Evolutionary conservation across 2,329 filamentous ascomycete species (phyloP).

Genomic region (Alternaria sp.): DNA sequence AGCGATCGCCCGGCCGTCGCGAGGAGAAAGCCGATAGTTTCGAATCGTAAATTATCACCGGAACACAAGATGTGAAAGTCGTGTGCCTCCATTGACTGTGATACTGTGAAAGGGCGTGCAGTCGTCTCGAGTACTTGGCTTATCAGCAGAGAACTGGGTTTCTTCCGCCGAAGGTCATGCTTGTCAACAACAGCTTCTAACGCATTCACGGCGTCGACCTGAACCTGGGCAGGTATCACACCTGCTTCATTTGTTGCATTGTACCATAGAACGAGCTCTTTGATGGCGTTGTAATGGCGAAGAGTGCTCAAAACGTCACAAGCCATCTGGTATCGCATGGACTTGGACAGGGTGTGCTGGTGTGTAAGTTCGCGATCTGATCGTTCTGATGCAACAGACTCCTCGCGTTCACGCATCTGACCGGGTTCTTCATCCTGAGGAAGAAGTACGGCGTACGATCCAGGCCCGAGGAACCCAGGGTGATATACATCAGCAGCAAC

Average conservation of each 20-base stretch:
- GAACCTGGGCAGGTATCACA: constrained; percentile 45
- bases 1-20: constrained; percentile 46
- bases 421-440: constrained; percentile 34
- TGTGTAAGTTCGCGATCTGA: constrained; percentile 37
- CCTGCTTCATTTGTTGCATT: constrained; percentile 39
- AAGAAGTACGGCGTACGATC: constrained; percentile 39
- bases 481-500: constrained; percentile 40
- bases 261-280: constrained; percentile 33
- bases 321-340: constrained; percentile 39
- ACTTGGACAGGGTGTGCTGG: constrained; percentile 39
- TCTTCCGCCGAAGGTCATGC: constrained; percentile 31
- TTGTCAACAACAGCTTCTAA: constrained; percentile 40
- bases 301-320: constrained; percentile 35
- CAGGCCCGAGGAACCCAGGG: constrained; percentile 43
- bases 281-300: constrained; percentile 34
- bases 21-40: constrained; percentile 49
- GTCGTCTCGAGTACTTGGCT: constrained; percentile 36
- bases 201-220: constrained; percentile 42
- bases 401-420: constrained; percentile 21
- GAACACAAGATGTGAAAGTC: constrained; percentile 50
- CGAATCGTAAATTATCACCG: constrained; percentile 47
- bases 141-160: constrained; percentile 34
- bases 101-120: constrained; percentile 33
- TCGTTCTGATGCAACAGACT: constrained; percentile 33
- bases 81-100: constrained; percentile 30